Evolutionary conservation across 345 rosid genomes (phyloP).

Genomic region (Toxicodendron radicans): DNA sequence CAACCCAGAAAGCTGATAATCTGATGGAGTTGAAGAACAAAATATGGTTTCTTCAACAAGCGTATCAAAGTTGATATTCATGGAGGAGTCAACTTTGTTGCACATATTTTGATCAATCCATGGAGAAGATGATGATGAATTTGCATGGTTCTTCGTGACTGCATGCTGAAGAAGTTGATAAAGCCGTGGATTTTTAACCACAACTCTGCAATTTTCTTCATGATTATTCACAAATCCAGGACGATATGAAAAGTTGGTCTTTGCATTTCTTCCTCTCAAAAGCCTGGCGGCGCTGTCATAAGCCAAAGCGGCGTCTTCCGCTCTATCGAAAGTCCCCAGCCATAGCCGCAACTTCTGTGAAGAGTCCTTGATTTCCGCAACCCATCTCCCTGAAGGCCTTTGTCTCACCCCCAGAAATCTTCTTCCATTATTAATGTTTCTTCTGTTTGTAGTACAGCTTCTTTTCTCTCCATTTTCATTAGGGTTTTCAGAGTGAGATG

Average conservation of each 20-base stretch:
- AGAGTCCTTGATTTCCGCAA: conserved; percentile 55
- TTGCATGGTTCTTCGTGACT: conserved; percentile 40
- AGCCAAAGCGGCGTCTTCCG: conserved; percentile 55
- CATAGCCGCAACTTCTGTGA: conserved; percentile 58
- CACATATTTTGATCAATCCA: neutral
- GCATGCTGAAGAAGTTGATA: conserved; percentile 36
- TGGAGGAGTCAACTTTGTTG: neutral
- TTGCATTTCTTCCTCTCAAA: conserved; percentile 47
- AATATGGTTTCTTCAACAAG: conserved; percentile 41
- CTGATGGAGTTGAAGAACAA: conserved; percentile 27
- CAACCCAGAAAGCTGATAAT: conserved; percentile 13
- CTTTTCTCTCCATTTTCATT: conserved; percentile 9
- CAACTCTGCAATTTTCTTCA: conserved; percentile 17
- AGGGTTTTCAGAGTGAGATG: conserved; percentile 9
- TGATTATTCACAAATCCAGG: conserved; percentile 3
- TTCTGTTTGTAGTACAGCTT: neutral
- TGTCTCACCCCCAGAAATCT: conserved; percentile 57
- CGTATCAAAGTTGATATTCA: conserved; percentile 14
- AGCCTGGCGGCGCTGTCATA: conserved; percentile 53
- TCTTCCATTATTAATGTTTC: neutral
- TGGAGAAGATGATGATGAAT: conserved; percentile 1
- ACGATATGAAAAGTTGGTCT: conserved; percentile 39
- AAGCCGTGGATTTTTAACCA: conserved; percentile 34
- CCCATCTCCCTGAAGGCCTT: conserved; percentile 65
- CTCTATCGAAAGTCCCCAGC: conserved; percentile 50